phyloP scores from a whole-genome alignment of 1,139 yeast species.

The Saccharomyces pastorianus region DNA sequence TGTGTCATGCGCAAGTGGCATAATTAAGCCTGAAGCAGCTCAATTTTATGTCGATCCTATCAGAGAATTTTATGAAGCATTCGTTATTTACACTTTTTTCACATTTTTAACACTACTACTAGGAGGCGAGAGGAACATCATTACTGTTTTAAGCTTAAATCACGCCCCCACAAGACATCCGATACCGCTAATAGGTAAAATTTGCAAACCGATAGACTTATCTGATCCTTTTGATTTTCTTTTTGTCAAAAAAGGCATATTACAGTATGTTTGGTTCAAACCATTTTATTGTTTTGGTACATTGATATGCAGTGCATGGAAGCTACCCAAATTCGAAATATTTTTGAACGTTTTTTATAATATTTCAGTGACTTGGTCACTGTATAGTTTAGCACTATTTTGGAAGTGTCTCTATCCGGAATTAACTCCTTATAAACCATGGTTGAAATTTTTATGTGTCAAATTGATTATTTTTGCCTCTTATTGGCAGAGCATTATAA shows the following conservation, averaged over 20 bases:
- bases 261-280: conserved; percentile 93
- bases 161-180: conserved; percentile 70
- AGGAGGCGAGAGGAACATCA: conserved; percentile 86
- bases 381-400: conserved; percentile 79
- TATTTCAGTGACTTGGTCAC: conserved; percentile 67
- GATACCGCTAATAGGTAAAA: conserved; percentile 40
- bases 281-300: conserved; percentile 63
- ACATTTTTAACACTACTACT: conserved; percentile 71
- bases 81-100: conserved; percentile 89
- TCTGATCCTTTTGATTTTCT: conserved; percentile 79
- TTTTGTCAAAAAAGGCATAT: conserved; percentile 69
- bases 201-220: conserved; percentile 61
- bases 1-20: conserved; percentile 49
- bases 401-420: conserved; percentile 84
- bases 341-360: conserved; percentile 60
- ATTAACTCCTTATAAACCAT: conserved; percentile 71
- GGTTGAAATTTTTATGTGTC: conserved; percentile 88
- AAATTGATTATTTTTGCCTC: conserved; percentile 91
- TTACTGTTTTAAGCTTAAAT: conserved; percentile 61
- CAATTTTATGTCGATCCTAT: conserved; percentile 55
- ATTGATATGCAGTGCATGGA: conserved; percentile 44
- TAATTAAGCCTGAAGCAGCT: conserved; percentile 36
- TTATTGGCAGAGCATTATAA: conserved; percentile 85
- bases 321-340: conserved; percentile 23
- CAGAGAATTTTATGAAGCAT: conserved; percentile 88